Base-by-base conservation (phyloP, 1,139 yeast genomes). In the Suhomyces bokatorum region DNA sequence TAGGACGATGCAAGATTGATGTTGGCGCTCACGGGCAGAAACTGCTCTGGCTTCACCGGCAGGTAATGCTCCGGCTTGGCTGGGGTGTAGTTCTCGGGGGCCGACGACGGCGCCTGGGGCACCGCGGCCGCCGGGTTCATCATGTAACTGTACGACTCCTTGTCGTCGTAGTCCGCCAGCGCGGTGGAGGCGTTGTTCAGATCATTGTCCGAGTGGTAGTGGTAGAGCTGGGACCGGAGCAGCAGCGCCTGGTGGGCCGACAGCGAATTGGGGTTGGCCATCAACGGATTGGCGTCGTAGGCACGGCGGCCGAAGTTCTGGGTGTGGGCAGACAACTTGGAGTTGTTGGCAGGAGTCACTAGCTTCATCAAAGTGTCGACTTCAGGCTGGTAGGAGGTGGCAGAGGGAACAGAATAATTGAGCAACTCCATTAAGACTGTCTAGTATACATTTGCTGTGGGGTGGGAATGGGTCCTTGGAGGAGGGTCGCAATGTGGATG, bases 371-470 rank as follows among this genome's bases (percentile, higher is more conserved):
- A 44, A 13, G 42, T 35, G 34, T 45, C 46, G 30, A 34, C 37
- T 32, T 47, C 48, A 15, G 46, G 43, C 17, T 40, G 46, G 35
- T 41, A 40, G 17, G 43, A 15, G 11, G 44, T n/a, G 26, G 43
- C 15, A n/a, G 35, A 29, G 36, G 46, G 31, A 12, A 42, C 28
- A 27, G 48, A 47, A 42, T 46, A 46, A 30, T 48, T 48, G 22
- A 48, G 51, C 32, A 48, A 42, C 45, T 48, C 51, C 51, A 48
- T 48, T 35, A 32, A 39, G 40, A 40, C 32, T 14, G 31, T 20
- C 29, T 37, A 32, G 27, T 17, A 33, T 39, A 33, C 37, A 39
- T 39, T 15, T 32, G 32, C 30, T 39, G 13, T 16, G 28, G 32
- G 29, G 14, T 12, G 37, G 36, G 26, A 27, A 34, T 7, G 17